Evolutionary conservation across 2,329 filamentous ascomycete genomes (phyloP), one percentile per base, ranked within the genome.

Genomic region (Nemania serpens): DNA sequence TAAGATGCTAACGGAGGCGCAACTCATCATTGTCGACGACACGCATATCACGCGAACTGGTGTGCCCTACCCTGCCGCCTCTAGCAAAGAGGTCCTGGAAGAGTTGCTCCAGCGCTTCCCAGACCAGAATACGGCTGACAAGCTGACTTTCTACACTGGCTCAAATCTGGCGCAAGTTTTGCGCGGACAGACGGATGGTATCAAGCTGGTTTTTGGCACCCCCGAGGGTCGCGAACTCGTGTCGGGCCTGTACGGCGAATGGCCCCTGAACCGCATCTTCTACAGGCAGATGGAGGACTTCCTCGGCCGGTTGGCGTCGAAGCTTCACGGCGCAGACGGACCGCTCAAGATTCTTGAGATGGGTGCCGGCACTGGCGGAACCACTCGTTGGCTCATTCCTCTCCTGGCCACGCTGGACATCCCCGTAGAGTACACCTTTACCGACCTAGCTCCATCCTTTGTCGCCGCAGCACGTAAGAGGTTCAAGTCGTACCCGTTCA

Each of bases 161-260:
- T 61, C 64, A 1, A 66, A 68, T 6, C 64, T 76, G 3, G 70
- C 72, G 1, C 64, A 71, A 2, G 69, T 74, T 0, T 54, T 76
- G 10, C 60, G 17, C 2, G 77, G 76, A 11, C 65, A 74, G 20
- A 69, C 70, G 11, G 75, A 79, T 55, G 75, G 75, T 1, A 68
- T 79, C 17, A 67, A 74, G 48, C 61, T 79, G 1, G 70, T 80
- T 7, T 80, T 80, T 48, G 76, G 76, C 10, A 72, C 64, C 3
- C 62, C 67, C 1, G 69, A 77, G 47, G 73, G 73, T 7, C 71
- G 75, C 5, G 65, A 75, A 18, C 69, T 80, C 0, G 72, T 78
- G 1, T 68, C 71, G 0, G 70, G 62, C 15, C 64, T 78, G 42
- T 78, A 80, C 57, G 67, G 67, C 10, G 71, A 78, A 18, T 72